phyloP scores from a whole-genome alignment of 768 basidiomycete genomes.

The Melanogaster broomeanus region DNA sequence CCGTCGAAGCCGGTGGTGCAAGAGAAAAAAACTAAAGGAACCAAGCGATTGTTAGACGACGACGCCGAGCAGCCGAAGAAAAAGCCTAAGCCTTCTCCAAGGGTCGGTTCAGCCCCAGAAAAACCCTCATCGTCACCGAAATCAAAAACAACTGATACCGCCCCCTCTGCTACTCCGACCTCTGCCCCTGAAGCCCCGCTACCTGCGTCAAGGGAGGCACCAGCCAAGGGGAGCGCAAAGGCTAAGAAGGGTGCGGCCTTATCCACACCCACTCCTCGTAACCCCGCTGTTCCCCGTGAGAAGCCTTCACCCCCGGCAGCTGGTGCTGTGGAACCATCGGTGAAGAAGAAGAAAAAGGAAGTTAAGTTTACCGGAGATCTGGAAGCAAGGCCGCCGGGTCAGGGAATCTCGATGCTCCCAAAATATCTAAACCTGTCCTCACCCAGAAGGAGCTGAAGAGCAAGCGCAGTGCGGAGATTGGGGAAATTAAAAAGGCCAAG shows the following conservation, averaged over 20 bases:
- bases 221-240: neutral
- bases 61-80: constrained; percentile 17
- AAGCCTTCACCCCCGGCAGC: neutral
- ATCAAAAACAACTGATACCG: neutral
- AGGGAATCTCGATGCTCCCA: constrained; percentile 1
- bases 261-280: neutral
- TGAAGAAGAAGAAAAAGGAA: constrained; percentile 8
- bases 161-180: neutral
- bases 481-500: constrained; percentile 62
- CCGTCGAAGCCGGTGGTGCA: neutral
- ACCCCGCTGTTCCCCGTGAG: neutral
- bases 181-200: neutral
- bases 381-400: constrained; percentile 9
- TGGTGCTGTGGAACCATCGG: constrained; percentile 3
- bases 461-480: constrained; percentile 45
- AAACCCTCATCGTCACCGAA: neutral
- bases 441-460: constrained; percentile 52
- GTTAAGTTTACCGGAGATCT: neutral
- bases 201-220: neutral
- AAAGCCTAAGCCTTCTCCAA: constrained; percentile 2
- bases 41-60: constrained; percentile 12
- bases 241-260: neutral
- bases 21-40: constrained; percentile 2
- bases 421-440: constrained; percentile 17
- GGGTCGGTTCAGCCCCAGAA: neutral